Evolutionary conservation across 805 yeast species (phyloP), one percentile per base, ranked within the genome.

Genomic region (Candida hispaniensis): DNA sequence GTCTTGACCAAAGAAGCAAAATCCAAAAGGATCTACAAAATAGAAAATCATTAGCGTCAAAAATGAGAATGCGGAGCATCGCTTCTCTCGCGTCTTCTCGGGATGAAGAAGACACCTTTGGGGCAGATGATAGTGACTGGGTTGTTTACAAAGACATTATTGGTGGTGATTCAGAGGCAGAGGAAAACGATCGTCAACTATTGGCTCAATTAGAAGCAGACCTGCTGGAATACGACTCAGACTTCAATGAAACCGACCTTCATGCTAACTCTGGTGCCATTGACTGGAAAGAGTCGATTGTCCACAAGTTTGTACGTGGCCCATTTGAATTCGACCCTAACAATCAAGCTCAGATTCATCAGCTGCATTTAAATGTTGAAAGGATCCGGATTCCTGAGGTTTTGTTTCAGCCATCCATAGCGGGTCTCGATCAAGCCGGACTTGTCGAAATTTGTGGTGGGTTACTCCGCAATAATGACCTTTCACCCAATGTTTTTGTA

Each of bases 51-150:
- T 72, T 71, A 41, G 94, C 94, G 16, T 83, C 94, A 1, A 96
- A 88, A 58, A 71, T 76, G 57, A 64, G 97, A 48, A 86, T 88
- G 96, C 83, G 80, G 53, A 77, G 73, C 44, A 75, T 88, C 33
- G 93, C 96, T 0, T 77, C 80, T 8, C 64, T 88, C 42, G 96
- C 95, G 0, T 66, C 75, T 29, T 91, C 80, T 7, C 43, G 53
- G n/a, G 96, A 83, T 54, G 93, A 93, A 10, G 82, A 75, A 48
- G 97, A 88, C 56, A 81, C 86, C 0, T 86, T 88, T 57, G 97
- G 96, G 39, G 86, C 94, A 2, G 75, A 83, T 49, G 97, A 88
- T 52, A 94, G 80, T 39, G 98, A 91, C 56, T 88, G 96, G 96
- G 73, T 79, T 14, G 75, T 83, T 11, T 88, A 88, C 53, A 69